Conservation (phyloP, 768 basidiomycete genomes). For the Zangia roseola region DNA sequence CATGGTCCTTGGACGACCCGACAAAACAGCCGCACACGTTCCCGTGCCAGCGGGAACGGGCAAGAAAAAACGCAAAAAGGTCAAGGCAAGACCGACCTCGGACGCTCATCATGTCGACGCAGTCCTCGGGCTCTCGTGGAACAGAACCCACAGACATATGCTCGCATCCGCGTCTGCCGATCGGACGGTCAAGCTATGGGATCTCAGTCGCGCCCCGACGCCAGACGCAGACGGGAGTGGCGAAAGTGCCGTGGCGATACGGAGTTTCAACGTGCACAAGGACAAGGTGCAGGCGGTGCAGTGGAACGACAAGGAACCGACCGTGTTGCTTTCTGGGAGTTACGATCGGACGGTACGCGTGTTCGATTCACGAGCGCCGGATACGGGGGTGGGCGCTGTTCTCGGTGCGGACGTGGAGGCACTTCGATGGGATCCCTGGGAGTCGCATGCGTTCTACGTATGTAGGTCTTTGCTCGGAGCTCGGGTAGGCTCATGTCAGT, state of each 20-base stretch:
- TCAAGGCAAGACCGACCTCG: conserved; percentile 59
- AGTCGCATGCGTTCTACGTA: conserved; percentile 83
- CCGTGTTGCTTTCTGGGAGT: conserved; percentile 87
- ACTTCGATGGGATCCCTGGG: conserved; percentile 95
- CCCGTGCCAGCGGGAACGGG: conserved; percentile 84
- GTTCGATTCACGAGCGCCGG: conserved; percentile 87
- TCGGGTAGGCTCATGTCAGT: background rate
- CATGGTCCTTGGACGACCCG: conserved; percentile 86
- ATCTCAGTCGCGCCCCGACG: conserved; percentile 70
- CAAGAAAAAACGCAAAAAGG: conserved; percentile 94
- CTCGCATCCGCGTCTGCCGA: conserved; percentile 93
- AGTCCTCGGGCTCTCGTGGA: conserved; percentile 93
- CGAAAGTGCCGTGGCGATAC: conserved; percentile 56
- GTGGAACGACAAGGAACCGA: conserved; percentile 90
- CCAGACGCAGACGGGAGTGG: conserved; percentile 45
- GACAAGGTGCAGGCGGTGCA: conserved; percentile 97
- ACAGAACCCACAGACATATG: conserved; percentile 82
- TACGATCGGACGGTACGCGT: conserved; percentile 95
- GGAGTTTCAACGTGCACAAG: conserved; percentile 82
- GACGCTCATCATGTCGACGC: conserved; percentile 88
- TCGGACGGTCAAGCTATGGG: conserved; percentile 96
- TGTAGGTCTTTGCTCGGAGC: conserved; percentile 26
- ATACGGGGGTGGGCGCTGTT: conserved; percentile 77
- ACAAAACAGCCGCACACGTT: conserved; percentile 76
- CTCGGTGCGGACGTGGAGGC: conserved; percentile 94